Evolutionary conservation across 2,329 filamentous ascomycete species (phyloP), one percentile per base, ranked within the genome.

Genomic region (Aspergillus fumigatus): DNA sequence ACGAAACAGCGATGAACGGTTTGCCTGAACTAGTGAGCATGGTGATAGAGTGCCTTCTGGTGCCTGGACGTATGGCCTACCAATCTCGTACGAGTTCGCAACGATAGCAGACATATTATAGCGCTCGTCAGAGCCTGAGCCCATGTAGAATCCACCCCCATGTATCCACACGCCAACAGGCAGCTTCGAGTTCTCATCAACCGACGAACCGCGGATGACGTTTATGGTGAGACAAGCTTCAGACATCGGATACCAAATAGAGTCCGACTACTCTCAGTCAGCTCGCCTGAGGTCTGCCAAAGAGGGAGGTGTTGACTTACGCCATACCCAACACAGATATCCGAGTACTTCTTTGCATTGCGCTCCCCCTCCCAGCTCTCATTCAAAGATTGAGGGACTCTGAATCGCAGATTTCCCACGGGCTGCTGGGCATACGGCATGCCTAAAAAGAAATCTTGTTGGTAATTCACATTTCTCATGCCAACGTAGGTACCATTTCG

Each of bases 161-260:
- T 86, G 83, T 26, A 88, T 83, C 84, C 85, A 88, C 1, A 85
- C 76, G 10, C 76, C 77, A 6, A 86, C 80, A 0, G 84, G 84
- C 2, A 88, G 74, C 10, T 70, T 75, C 2, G 69, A 67, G 7
- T 65, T 62, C 32, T 69, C 59, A 8, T 73, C 67, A 4, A 78
- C 72, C 25, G 65, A 62, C 57, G 71, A 65, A 5, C 79, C 78
- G 3, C 84, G 78, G 26, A 88, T 73, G 7, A 88, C 77, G 62
- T 87, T 88, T 58, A 88, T 71, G 48, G 82, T 84, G 3, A 88
- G 75, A 59, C 85, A 88, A 63, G 86, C 81, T 63, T 87, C 85
- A 3, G 65, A 70, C 41, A 62, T 62, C 4, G 63, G 10, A 75
- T 66, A 75, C 69, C 59, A 73, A 58, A 67, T 77, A 59, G 58